Percentiles rank a stretch among this genome's conserved stretches.
These are phyloP conservation scores for Quercus berberidifolia DNA, from an alignment of 306 rosid species.

Conservation along the genomic window DNA sequence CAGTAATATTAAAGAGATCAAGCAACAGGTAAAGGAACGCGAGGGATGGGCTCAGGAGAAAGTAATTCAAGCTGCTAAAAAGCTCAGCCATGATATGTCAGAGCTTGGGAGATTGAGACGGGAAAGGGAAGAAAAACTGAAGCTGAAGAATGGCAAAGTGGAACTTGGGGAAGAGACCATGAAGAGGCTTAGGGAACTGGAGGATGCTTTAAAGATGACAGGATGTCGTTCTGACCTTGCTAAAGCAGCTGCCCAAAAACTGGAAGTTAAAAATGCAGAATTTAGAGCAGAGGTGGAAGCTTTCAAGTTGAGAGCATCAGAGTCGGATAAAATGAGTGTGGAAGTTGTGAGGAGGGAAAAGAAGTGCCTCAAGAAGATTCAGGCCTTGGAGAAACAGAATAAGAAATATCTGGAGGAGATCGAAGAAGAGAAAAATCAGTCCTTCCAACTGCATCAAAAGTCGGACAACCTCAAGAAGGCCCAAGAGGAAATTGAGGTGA, in stretches of 20 bases:
- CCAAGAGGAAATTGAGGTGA: conserved; percentile 4
- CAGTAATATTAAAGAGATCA: not conserved
- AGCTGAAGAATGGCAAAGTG: not conserved
- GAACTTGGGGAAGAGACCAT: not conserved
- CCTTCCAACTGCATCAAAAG: not conserved
- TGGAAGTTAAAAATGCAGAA: not conserved
- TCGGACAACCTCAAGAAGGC: not conserved
- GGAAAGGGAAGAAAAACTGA: not conserved
- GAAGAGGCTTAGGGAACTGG: not conserved
- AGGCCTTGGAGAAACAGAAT: conserved; percentile 3
- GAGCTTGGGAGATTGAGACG: not conserved
- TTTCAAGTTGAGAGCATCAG: conserved; percentile 3
- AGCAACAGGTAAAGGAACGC: conserved; percentile 3
- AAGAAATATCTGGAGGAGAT: not conserved
- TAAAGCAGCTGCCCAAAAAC: not conserved
- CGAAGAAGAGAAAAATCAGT: not conserved
- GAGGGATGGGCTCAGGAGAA: conserved; percentile 6
- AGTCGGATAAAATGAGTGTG: not conserved
- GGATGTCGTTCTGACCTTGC: not conserved
- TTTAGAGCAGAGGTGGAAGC: conserved; percentile 1
- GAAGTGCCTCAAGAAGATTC: not conserved
- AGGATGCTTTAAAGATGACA: not conserved
- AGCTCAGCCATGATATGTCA: conserved; percentile 1
- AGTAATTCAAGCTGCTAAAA: conserved; percentile 5
- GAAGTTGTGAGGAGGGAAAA: not conserved